These are phyloP conservation scores for Perkinsus marinus DNA, from an alignment of 169 alveolate species.

Conservation along the genomic window DNA sequence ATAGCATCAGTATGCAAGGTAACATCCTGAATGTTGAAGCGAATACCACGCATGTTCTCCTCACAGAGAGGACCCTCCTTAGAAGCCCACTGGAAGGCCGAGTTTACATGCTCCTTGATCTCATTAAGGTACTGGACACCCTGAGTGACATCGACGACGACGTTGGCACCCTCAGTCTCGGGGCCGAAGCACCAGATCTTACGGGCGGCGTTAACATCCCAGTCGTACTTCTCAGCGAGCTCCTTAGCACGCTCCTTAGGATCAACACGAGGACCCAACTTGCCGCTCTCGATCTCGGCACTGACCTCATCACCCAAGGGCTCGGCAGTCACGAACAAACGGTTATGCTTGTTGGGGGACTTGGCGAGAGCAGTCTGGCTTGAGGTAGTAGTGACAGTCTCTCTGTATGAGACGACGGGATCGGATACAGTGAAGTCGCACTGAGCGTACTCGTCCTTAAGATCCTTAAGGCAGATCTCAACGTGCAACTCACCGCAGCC, in stretches of 20 bases:
- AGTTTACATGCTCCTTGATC: conserved; percentile 94
- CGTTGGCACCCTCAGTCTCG: conserved; percentile 92
- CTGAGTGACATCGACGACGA: conserved; percentile 88
- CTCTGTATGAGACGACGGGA: conserved; percentile 98
- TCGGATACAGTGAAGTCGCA: conserved; percentile 92
- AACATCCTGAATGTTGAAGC: conserved; percentile 92
- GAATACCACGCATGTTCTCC: conserved; percentile 96
- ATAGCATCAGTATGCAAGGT: conserved; percentile 97
- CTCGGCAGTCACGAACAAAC: conserved; percentile 86
- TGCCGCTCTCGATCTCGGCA: conserved; percentile 87
- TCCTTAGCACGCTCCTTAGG: conserved; percentile 84
- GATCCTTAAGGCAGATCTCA: conserved; percentile 94
- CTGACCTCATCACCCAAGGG: conserved; percentile 92
- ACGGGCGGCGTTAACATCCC: conserved; percentile 92
- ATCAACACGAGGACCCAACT: conserved; percentile 79
- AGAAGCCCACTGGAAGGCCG: conserved; percentile 99
- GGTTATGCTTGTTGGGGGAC: conserved; percentile 98
- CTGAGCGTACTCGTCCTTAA: conserved; percentile 95
- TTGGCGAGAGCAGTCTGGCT: conserved; percentile 85
- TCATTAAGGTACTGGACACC: conserved; percentile 96
- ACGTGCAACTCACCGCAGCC: conserved; percentile 99
- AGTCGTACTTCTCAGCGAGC: conserved; percentile 80
- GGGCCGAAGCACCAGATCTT: conserved; percentile 99
- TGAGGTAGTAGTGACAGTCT: conserved; percentile 87
- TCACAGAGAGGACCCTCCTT: conserved; percentile 96